phyloP scores from a whole-genome alignment of 208 protist species.

The Trichomonas vaginalis region DNA sequence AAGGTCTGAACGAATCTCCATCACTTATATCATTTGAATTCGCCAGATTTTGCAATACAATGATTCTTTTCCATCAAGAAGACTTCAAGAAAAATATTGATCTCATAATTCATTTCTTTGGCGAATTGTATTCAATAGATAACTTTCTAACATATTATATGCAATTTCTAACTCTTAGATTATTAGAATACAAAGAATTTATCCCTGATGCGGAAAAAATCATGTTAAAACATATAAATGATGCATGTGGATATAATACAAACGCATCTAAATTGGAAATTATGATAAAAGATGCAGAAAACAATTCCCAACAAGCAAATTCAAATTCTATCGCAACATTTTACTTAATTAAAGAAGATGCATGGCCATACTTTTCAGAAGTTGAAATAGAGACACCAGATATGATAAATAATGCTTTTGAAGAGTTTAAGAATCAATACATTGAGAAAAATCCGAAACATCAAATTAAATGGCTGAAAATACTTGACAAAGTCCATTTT shows the following conservation, averaged over 20 bases:
- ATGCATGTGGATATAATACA: not conserved
- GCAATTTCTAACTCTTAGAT: not conserved
- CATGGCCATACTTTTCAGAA: not conserved
- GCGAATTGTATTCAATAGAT: not conserved
- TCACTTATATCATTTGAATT: not conserved
- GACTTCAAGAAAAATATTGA: not conserved
- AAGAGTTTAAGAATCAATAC: not conserved
- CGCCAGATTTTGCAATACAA: not conserved
- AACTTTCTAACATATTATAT: not conserved
- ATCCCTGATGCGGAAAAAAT: not conserved
- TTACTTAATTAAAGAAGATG: not conserved
- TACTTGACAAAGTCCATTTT: not conserved
- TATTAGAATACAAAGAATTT: not conserved
- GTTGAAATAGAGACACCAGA: not conserved
- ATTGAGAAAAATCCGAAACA: not conserved
- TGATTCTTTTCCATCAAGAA: not conserved
- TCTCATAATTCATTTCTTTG: not conserved
- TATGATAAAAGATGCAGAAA: not conserved
- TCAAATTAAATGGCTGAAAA: not conserved
- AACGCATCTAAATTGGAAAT: not conserved
- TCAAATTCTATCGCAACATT: not conserved
- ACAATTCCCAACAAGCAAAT: not conserved
- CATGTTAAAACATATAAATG: not conserved
- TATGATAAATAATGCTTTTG: not conserved
- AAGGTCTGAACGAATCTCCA: not conserved